phyloP scores from a whole-genome alignment of 805 yeast genomes.

The Nakazawaea sp. region DNA sequence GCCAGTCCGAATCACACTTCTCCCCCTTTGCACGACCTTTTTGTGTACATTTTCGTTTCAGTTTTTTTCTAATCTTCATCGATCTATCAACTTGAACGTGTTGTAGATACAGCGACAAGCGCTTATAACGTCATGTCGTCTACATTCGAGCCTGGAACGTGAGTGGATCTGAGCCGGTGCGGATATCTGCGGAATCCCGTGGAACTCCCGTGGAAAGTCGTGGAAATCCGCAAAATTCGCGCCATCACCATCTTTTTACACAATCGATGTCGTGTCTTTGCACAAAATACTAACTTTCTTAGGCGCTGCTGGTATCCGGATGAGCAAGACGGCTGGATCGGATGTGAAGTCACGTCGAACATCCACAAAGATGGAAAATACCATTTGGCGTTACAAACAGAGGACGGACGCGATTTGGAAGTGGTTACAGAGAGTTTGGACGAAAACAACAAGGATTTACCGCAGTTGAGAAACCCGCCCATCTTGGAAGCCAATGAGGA shows the following conservation, averaged over 20 bases:
- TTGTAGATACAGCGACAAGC: background rate
- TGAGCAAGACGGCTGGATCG: conserved; percentile 66
- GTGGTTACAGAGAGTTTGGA: conserved; percentile 41
- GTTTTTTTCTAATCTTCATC: too few relatives aligned
- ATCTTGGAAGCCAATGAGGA: conserved; percentile 91
- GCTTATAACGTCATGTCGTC: conserved; percentile 27
- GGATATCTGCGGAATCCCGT: too few relatives aligned
- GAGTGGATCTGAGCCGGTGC: conserved; percentile 47
- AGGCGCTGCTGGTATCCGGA: conserved; percentile 84
- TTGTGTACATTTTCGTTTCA: too few relatives aligned
- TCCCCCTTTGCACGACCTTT: too few relatives aligned
- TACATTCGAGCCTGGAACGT: conserved; percentile 50
- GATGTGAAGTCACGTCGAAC: conserved; percentile 49
- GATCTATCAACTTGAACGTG: too few relatives aligned
- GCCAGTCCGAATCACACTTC: too few relatives aligned
- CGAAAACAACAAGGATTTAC: conserved; percentile 53
- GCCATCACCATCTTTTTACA: too few relatives aligned
- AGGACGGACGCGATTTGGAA: conserved; percentile 38
- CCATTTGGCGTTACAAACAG: conserved; percentile 46
- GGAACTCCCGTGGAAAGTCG: too few relatives aligned
- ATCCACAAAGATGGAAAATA: conserved; percentile 35
- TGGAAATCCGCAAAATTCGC: too few relatives aligned
- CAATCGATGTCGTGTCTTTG: background rate
- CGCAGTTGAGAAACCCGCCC: conserved; percentile 86
- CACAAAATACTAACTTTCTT: background rate